phyloP scores from a whole-genome alignment of 805 yeast species.

The Metschnikowia koreensis region DNA sequence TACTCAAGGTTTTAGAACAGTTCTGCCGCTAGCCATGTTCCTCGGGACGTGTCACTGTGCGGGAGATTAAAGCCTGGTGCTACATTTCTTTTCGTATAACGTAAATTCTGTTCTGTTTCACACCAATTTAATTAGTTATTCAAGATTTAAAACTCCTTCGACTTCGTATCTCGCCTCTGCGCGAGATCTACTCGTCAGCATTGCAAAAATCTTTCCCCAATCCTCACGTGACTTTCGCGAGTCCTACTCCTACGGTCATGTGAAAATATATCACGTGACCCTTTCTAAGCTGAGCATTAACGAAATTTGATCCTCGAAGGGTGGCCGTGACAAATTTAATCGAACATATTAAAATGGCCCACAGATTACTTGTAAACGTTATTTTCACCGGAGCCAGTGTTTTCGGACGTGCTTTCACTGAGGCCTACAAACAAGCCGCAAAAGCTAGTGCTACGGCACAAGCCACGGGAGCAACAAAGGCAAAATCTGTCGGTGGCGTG shows the following conservation, averaged over 20 bases:
- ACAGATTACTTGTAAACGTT: constrained; percentile 85
- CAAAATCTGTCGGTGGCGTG: constrained; percentile 70
- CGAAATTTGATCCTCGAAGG: neutral
- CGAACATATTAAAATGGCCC: constrained; percentile 58
- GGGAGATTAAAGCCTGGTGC: constrained; percentile 53
- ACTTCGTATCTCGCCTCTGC: no score
- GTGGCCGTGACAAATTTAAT: neutral
- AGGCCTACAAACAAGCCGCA: constrained; percentile 95
- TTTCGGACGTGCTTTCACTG: constrained; percentile 93
- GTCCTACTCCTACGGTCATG: no score
- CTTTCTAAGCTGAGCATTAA: neutral
- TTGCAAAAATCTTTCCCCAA: no score
- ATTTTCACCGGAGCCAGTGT: constrained; percentile 93
- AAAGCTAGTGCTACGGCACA: constrained; percentile 74
- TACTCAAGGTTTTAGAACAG: constrained; percentile 33
- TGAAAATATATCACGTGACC: neutral
- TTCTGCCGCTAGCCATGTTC: constrained; percentile 28
- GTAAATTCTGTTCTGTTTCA: neutral
- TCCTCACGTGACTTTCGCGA: no score
- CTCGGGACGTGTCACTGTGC: constrained; percentile 22
- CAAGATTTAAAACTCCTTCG: no score
- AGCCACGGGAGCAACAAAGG: constrained; percentile 34
- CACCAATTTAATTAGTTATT: no score
- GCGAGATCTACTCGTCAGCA: no score
- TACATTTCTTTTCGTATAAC: constrained; percentile 33